phyloP scores from a whole-genome alignment of 2,329 filamentous ascomycete genomes.

The Apiospora kogelbergensis region DNA sequence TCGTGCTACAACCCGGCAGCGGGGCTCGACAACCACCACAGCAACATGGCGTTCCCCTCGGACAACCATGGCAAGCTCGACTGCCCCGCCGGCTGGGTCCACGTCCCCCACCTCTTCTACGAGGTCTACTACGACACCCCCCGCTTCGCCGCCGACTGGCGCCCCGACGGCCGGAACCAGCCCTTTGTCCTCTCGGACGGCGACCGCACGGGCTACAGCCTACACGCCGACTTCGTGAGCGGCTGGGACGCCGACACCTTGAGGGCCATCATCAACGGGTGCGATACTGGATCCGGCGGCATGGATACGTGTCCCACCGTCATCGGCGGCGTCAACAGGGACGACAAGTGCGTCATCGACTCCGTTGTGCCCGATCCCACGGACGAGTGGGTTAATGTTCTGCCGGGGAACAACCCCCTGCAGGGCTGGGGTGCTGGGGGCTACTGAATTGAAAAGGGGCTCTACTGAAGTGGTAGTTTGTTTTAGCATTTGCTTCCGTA shows the following conservation, averaged over 20 bases:
- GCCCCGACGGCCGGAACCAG: constrained; percentile 51
- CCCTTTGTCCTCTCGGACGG: constrained; percentile 71
- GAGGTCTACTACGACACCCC: constrained; percentile 63
- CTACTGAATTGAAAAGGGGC: neutral
- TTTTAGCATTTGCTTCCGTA: neutral
- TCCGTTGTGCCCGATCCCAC: constrained; percentile 27
- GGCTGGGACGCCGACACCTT: constrained; percentile 70
- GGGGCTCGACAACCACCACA: constrained; percentile 58
- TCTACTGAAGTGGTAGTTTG: neutral
- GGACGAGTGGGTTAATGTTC: constrained; percentile 36
- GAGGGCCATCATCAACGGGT: constrained; percentile 66
- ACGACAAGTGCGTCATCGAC: constrained; percentile 50
- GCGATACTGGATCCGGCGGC: constrained; percentile 57
- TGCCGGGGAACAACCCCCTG: constrained; percentile 59
- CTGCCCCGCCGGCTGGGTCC: constrained; percentile 55
- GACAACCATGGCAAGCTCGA: constrained; percentile 38
- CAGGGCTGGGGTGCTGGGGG: constrained; percentile 41
- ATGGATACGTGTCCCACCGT: constrained; percentile 65
- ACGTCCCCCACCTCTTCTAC: constrained; percentile 58
- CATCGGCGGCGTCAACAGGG: constrained; percentile 49
- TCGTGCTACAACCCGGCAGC: constrained; percentile 70
- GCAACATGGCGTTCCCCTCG: constrained; percentile 65
- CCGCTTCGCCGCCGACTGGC: constrained; percentile 52
- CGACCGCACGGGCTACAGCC: constrained; percentile 68
- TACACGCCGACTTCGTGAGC: constrained; percentile 72